phyloP scores from a whole-genome alignment of 805 yeast species.

The Brettanomyces nanus region DNA sequence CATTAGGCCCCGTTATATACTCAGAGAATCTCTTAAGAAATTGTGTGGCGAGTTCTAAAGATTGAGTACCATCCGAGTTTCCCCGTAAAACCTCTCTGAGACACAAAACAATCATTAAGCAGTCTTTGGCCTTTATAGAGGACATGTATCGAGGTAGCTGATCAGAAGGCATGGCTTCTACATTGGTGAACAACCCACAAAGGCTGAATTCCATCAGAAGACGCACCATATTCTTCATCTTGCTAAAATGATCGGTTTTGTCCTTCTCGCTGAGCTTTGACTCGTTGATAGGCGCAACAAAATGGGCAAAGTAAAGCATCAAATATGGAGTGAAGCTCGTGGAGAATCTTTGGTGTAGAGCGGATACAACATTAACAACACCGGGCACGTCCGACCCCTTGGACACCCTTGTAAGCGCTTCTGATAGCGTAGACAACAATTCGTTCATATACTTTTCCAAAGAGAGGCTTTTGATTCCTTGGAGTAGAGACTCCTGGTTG shows the following conservation, averaged over 20 bases:
- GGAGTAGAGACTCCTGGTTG: slow-evolving; percentile 36
- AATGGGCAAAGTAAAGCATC: slow-evolving; percentile 33
- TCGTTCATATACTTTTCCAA: slow-evolving; percentile 72
- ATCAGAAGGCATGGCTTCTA: slow-evolving; percentile 33
- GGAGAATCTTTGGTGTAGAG: slow-evolving; percentile 69
- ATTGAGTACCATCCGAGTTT: slow-evolving; percentile 23
- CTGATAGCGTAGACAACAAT: slow-evolving; percentile 51
- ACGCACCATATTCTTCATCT: slow-evolving; percentile 40
- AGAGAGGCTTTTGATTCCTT: slow-evolving; percentile 55
- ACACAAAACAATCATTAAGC: slow-evolving; percentile 27
- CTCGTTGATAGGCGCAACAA: slow-evolving; percentile 25
- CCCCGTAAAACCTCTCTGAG: slow-evolving; percentile 36
- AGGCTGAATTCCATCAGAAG: slow-evolving; percentile 50
- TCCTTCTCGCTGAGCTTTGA: slow-evolving; percentile 33
- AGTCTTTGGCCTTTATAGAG: slow-evolving; percentile 23
- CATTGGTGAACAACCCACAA: slow-evolving; percentile 45
- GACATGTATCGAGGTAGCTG: slow-evolving; percentile 37
- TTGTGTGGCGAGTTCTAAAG: slow-evolving; percentile 32
- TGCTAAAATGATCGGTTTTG: slow-evolving; percentile 30
- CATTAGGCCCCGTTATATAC: slow-evolving; percentile 25
- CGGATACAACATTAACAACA: slow-evolving; percentile 59
- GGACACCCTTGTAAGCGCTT: slow-evolving; percentile 46
- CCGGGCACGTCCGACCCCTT: slow-evolving; percentile 53
- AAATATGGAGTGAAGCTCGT: slow-evolving; percentile 42
- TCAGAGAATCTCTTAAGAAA: slow-evolving; percentile 42